Evolutionary conservation across 108 stramenopile species (phyloP).

Genomic region (Conticribra weissflogii): DNA sequence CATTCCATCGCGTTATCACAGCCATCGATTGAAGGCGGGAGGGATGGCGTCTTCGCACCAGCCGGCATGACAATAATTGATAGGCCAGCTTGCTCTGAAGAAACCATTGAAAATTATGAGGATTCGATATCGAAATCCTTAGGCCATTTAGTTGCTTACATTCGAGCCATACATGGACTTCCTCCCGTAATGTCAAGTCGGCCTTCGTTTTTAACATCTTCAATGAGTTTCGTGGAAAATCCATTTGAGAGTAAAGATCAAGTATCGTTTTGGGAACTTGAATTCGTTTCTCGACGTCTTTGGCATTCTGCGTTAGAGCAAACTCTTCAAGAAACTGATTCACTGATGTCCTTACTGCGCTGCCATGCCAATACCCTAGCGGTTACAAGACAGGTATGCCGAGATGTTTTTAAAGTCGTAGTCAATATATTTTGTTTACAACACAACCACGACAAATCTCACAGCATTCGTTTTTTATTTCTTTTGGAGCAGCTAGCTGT

Average conservation of each 20-base stretch:
- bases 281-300: slow-evolving; percentile 38
- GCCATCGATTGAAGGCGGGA: not conserved
- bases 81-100: slow-evolving; percentile 11
- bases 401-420: too few relatives aligned
- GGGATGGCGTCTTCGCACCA: not conserved
- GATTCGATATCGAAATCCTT: slow-evolving; percentile 21
- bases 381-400: slow-evolving; percentile 10
- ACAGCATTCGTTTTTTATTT: not conserved
- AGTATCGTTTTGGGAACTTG: slow-evolving; percentile 42
- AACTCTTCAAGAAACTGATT: slow-evolving; percentile 30
- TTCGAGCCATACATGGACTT: slow-evolving; percentile 33
- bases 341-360: slow-evolving; percentile 26
- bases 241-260: not conserved
- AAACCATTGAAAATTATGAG: slow-evolving; percentile 7
- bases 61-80: slow-evolving; percentile 13
- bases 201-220: not conserved
- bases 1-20: slow-evolving; percentile 29
- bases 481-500: slow-evolving; percentile 14
- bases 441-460: not conserved
- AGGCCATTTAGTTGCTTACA: slow-evolving; percentile 29
- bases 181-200: not conserved
- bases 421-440: too few relatives aligned
- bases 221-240: not conserved
- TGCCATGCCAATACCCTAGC: slow-evolving; percentile 27
- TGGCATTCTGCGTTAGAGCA: slow-evolving; percentile 20